Conservation (phyloP, 495 filamentous ascomycete genomes). For the Daldinia concentrica region DNA sequence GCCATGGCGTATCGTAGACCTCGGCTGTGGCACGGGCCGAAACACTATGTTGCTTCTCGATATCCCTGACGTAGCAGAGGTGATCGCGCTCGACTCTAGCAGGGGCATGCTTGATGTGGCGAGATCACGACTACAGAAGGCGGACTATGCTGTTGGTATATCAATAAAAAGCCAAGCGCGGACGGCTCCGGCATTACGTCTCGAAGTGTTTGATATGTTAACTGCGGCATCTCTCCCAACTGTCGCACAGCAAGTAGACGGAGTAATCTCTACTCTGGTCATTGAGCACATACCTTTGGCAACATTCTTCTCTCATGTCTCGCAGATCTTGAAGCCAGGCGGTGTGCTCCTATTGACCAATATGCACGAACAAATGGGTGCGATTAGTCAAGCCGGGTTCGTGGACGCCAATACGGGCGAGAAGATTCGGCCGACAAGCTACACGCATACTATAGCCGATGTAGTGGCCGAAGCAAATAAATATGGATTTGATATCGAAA, state of each 20-base stretch:
- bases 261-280: constrained; percentile 71
- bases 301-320: constrained; percentile 64
- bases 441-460: constrained; percentile 64
- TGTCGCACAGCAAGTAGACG: constrained; percentile 47
- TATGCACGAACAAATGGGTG: constrained; percentile 78
- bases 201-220: constrained; percentile 56
- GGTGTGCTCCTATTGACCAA: constrained; percentile 72
- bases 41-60: constrained; percentile 68
- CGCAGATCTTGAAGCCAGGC: constrained; percentile 58
- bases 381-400: constrained; percentile 72
- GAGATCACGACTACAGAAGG: constrained; percentile 46
- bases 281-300: constrained; percentile 71
- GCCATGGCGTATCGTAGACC: constrained; percentile 61
- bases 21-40: constrained; percentile 77
- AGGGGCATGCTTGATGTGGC: constrained; percentile 66
- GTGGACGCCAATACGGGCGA: constrained; percentile 63
- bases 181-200: constrained; percentile 29
- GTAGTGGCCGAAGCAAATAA: constrained; percentile 63
- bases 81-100: constrained; percentile 53
- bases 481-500: constrained; percentile 61
- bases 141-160: not conserved
- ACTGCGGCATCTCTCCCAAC: constrained; percentile 30
- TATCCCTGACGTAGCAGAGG: constrained; percentile 39
- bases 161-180: not conserved
- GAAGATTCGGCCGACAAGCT: constrained; percentile 72